Percentiles rank a stretch among this genome's conserved stretches.
These are phyloP conservation scores for Coemansia sp. DNA, from an alignment of 192 early-diverging fungal genomes.

Conservation along the genomic window DNA sequence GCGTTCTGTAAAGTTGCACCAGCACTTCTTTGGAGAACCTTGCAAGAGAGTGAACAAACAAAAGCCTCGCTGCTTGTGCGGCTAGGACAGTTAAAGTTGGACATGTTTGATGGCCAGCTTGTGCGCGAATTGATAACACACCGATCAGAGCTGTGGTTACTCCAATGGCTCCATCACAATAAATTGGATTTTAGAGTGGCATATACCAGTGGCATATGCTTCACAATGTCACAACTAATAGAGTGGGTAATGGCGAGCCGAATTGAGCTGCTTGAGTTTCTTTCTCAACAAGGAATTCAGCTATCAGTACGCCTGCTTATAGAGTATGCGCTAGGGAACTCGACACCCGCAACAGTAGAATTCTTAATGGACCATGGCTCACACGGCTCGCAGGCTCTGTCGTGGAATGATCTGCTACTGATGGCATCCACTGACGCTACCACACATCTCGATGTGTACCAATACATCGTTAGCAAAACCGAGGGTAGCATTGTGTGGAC, in stretches of 20 bases:
- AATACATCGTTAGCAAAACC: constrained; percentile 20
- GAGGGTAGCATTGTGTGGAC: constrained; percentile 40
- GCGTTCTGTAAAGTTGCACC: constrained; percentile 12
- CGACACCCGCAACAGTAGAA: constrained; percentile 16
- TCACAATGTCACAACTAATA: constrained; percentile 24
- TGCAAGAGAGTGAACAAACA: background rate
- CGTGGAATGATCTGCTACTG: constrained; percentile 42
- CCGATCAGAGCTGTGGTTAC: constrained; percentile 13
- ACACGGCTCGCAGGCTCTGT: constrained; percentile 8
- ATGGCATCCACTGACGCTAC: constrained; percentile 35
- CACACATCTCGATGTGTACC: constrained; percentile 28
- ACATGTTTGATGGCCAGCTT: constrained; percentile 17
- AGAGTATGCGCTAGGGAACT: constrained; percentile 32
- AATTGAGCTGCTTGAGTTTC: constrained; percentile 24
- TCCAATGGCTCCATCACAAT: constrained; percentile 23
- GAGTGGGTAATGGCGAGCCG: constrained; percentile 25
- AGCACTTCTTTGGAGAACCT: constrained; percentile 16
- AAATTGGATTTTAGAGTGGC: constrained; percentile 11
- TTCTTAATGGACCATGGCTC: constrained; percentile 25
- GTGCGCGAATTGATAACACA: constrained; percentile 13
- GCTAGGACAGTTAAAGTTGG: background rate
- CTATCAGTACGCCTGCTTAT: constrained; percentile 32
- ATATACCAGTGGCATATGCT: constrained; percentile 16
- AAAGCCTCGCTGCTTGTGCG: constrained; percentile 18
- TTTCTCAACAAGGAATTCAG: constrained; percentile 4